Conservation (phyloP, 2,329 filamentous ascomycete genomes). For the Colletotrichum magnum region DNA sequence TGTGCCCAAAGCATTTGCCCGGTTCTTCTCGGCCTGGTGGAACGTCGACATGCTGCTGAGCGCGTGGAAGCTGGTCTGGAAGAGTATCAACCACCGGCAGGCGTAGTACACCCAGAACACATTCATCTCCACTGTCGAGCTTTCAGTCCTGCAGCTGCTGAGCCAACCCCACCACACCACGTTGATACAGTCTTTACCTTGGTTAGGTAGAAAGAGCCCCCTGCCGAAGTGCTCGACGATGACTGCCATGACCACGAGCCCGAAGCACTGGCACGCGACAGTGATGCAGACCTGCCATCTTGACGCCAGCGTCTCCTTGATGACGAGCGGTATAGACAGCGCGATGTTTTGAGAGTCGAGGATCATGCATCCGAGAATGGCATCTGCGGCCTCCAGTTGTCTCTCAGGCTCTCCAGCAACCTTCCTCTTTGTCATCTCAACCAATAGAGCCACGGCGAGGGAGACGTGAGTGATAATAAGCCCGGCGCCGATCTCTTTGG, state of each 20-base stretch:
- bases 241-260: background rate
- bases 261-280: constrained; percentile 5
- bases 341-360: constrained; percentile 25
- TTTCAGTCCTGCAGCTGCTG: background rate
- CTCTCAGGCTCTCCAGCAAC: background rate
- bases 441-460: constrained; percentile 8
- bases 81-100: background rate
- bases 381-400: background rate
- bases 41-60: background rate
- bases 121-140: background rate
- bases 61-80: constrained; percentile 7
- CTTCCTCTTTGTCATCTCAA: background rate
- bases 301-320: constrained; percentile 3
- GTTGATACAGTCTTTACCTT: background rate
- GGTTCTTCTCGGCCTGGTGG: constrained; percentile 3
- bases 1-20: background rate
- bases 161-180: constrained; percentile 17
- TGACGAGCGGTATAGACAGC: background rate
- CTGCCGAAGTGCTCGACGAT: background rate
- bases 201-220: background rate
- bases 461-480: constrained; percentile 10
- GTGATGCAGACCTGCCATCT: constrained; percentile 14
- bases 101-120: constrained; percentile 9
- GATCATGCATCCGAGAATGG: constrained; percentile 16
- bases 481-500: constrained; percentile 10